Evolutionary conservation across 2,329 filamentous ascomycete genomes (phyloP).

Genomic region (Cladosporium oxysporum): DNA sequence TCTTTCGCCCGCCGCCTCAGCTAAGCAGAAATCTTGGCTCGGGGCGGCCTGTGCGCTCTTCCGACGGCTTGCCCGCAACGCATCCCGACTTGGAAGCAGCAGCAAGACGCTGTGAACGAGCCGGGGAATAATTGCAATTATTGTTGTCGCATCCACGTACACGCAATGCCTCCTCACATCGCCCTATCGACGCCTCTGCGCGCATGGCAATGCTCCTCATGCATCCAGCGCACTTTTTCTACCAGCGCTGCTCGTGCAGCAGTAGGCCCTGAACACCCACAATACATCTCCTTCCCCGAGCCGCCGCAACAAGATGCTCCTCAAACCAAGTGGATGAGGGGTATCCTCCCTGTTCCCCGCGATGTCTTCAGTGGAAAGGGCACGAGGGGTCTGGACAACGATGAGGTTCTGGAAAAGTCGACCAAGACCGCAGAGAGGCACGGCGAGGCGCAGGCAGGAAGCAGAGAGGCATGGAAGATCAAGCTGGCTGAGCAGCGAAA

Average conservation of each 20-base stretch:
- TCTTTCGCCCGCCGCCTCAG: slow-evolving; percentile 2
- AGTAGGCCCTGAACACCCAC: slow-evolving; percentile 81
- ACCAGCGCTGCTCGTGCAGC: slow-evolving; percentile 46
- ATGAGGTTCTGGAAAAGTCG: slow-evolving; percentile 26
- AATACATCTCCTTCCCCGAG: slow-evolving; percentile 79
- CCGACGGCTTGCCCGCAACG: slow-evolving; percentile 9
- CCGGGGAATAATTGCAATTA: neutral
- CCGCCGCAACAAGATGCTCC: slow-evolving; percentile 69
- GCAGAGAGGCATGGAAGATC: slow-evolving; percentile 65
- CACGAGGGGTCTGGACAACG: slow-evolving; percentile 59
- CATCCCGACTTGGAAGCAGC: slow-evolving; percentile 9
- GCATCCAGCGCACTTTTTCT: slow-evolving; percentile 44
- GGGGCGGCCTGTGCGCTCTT: neutral
- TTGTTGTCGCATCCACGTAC: slow-evolving; percentile 12
- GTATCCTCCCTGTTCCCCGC: slow-evolving; percentile 79
- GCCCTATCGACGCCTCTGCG: slow-evolving; percentile 33
- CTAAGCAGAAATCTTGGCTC: slow-evolving; percentile 9
- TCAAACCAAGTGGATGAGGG: slow-evolving; percentile 60
- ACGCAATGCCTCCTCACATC: slow-evolving; percentile 45
- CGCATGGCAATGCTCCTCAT: slow-evolving; percentile 40
- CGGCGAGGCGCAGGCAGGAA: slow-evolving; percentile 40
- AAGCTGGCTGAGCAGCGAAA: slow-evolving; percentile 72
- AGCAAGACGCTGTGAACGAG: neutral
- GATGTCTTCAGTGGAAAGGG: slow-evolving; percentile 64
- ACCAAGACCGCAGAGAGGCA: slow-evolving; percentile 38